Evolutionary conservation across 2,329 filamentous ascomycete genomes (phyloP).

Genomic region (Botrytis fragariae): DNA sequence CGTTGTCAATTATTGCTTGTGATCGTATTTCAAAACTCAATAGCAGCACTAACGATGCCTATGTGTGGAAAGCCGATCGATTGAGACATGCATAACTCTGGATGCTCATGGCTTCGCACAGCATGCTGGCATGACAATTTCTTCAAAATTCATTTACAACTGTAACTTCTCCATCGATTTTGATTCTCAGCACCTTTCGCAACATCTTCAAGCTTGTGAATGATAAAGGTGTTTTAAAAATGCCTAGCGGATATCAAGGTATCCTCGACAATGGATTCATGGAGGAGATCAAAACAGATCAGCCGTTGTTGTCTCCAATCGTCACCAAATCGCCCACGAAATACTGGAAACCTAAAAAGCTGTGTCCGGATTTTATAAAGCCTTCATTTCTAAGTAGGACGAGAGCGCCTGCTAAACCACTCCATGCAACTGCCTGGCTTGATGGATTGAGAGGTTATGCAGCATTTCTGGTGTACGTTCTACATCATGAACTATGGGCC

Average conservation of each 20-base stretch:
- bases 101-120: background rate
- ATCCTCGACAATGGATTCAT: constrained; percentile 14
- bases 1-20: constrained; percentile 3
- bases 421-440: constrained; percentile 37
- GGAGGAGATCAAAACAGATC: constrained; percentile 18
- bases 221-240: background rate
- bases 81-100: background rate
- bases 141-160: background rate
- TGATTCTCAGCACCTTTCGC: background rate
- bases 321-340: background rate
- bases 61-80: background rate
- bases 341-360: constrained; percentile 15
- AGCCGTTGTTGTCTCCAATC: background rate
- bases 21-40: background rate
- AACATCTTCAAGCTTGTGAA: background rate
- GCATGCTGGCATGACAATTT: background rate
- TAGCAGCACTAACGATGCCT: background rate
- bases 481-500: constrained; percentile 43
- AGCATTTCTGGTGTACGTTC: constrained; percentile 47
- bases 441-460: constrained; percentile 50
- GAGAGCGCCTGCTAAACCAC: constrained; percentile 17
- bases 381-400: constrained; percentile 17
- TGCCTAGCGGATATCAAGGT: constrained; percentile 18
- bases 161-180: background rate
- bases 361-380: constrained; percentile 17